Conservation (phyloP, 164 flowering plant species). For the Cinnamomum chago region DNA sequence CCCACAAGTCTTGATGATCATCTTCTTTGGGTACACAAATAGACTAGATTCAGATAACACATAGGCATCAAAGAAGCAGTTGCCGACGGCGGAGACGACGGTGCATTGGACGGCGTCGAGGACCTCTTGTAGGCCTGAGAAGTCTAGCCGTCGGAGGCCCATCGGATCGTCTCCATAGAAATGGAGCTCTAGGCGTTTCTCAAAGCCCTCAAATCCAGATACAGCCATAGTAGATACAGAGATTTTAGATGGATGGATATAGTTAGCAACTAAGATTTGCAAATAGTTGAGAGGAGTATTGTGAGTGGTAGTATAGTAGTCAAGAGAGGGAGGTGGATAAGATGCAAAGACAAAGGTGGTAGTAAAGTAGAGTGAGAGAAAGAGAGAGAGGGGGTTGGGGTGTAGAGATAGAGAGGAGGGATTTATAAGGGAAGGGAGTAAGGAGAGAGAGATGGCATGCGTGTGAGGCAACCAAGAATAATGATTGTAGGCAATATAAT, state of each 20-base stretch:
- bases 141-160: constrained; percentile 54
- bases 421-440: constrained; percentile 4
- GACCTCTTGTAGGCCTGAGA: constrained; percentile 41
- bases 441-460: constrained; percentile 36
- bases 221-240: constrained; percentile 46
- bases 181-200: constrained; percentile 79
- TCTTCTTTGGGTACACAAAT: constrained; percentile 78
- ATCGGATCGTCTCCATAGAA: constrained; percentile 66
- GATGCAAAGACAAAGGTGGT: constrained; percentile 10
- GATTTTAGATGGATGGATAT: constrained; percentile 5
- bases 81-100: constrained; percentile 77
- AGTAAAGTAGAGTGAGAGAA: constrained; percentile 7
- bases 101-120: constrained; percentile 80
- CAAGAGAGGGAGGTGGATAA: constrained; percentile 18
- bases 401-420: constrained; percentile 9
- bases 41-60: constrained; percentile 90
- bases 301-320: constrained; percentile 12
- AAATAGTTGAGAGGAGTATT: not conserved
- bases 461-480: constrained; percentile 78
- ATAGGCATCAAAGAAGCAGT: constrained; percentile 68
- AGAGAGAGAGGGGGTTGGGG: constrained; percentile 10
- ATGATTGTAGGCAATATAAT: constrained; percentile 47
- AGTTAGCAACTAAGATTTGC: not conserved
- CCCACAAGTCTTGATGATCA: constrained; percentile 95
- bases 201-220: constrained; percentile 85